These are phyloP conservation scores for Rosa hybrid DNA, from an alignment of 331 rosid genomes.

Conservation along the genomic window DNA sequence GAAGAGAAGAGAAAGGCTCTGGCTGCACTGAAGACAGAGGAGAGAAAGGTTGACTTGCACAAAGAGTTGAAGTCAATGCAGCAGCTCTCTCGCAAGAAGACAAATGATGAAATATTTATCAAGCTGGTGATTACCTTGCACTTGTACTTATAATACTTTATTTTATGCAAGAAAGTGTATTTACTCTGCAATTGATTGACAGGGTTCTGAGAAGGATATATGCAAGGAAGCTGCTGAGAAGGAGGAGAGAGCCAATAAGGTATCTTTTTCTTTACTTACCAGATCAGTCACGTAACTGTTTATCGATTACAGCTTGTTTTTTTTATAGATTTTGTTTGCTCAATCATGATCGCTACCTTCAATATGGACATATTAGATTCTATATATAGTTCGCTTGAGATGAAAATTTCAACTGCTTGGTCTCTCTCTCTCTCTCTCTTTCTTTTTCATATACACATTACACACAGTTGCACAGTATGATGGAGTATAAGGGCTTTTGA, in stretches of 20 bases:
- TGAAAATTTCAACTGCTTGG: not conserved
- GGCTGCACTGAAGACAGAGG: conserved; percentile 58
- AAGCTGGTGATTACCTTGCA: conserved; percentile 52
- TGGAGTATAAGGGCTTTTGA: conserved; percentile 1
- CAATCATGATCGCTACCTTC: not conserved
- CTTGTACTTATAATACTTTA: no score
- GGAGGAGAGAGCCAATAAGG: conserved; percentile 88
- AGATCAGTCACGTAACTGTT: not conserved
- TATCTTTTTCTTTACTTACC: conserved; percentile 6
- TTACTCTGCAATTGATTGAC: not conserved
- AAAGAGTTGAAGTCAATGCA: conserved; percentile 74
- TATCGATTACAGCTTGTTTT: not conserved
- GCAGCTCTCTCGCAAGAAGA: conserved; percentile 71
- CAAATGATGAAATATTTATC: conserved; percentile 63
- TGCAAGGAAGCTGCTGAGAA: conserved; percentile 76
- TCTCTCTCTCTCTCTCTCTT: not conserved
- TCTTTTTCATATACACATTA: not conserved
- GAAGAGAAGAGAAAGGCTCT: conserved; percentile 86
- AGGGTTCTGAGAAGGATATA: conserved; percentile 88
- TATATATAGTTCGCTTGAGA: no score
- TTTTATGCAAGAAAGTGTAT: not conserved
- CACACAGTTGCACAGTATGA: not conserved
- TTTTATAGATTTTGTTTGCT: not conserved
- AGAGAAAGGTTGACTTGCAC: conserved; percentile 64
- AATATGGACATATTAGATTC: not conserved